Base-by-base conservation (phyloP, 495 filamentous ascomycete genomes). In the Pyrenula aspistea region DNA sequence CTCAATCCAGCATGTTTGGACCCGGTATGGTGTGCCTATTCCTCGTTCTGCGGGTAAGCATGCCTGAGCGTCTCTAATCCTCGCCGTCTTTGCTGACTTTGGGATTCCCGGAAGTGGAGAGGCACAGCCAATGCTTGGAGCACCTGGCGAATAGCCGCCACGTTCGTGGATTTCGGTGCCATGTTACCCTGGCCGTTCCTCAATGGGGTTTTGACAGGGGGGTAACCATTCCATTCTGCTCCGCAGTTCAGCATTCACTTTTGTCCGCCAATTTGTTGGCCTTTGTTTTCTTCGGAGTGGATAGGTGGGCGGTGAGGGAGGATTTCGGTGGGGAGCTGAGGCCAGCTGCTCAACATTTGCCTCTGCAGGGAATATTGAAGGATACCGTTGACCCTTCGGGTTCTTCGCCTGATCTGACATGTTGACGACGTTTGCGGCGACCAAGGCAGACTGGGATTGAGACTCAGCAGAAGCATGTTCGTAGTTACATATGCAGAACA, bases 121-220 rank as follows among this genome's bases (percentile, higher is more conserved):
- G n/a, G n/a, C n/a, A n/a, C n/a, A n/a, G n/a, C n/a, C n/a, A n/a
- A n/a, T n/a, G n/a, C n/a, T n/a, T n/a, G n/a, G n/a, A n/a, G n/a
- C n/a, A n/a, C n/a, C n/a, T n/a, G n/a, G n/a, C n/a, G n/a, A n/a
- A n/a, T n/a, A n/a, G n/a, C n/a, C n/a, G n/a, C n/a, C 91, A 89
- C 85, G 84, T 90, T 42, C 89, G 72, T 0, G 85, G 86, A 2
- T 88, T 64, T 57, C 79, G 85, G n/a, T n/a, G n/a, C n/a, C n/a
- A n/a, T n/a, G n/a, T n/a, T n/a, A n/a, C n/a, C n/a, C n/a, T n/a
- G n/a, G n/a, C 0, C 78, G 80, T 52, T 77, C 80, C 65, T 91
- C 84, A 66, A 95, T 83, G 4, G 87, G 81, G 63, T 96, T 91
- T 74, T 95, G 93, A 85, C 86, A 96, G 60, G 92, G 85, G 0